phyloP scores from a whole-genome alignment of 2,329 filamentous ascomycete genomes.

The Aulographum hederae region DNA sequence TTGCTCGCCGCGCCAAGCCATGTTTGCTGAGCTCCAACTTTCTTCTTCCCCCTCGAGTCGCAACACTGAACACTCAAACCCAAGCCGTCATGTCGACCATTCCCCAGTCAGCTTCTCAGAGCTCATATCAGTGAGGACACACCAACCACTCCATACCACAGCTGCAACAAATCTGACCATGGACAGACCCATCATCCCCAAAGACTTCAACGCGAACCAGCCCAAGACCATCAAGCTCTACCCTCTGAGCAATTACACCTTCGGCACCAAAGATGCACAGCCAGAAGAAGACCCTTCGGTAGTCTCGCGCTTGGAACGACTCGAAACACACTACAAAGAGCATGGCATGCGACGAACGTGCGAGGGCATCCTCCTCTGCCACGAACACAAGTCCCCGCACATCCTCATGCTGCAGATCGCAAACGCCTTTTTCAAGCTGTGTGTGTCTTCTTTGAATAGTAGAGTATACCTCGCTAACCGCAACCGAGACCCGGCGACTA shows the following conservation, averaged over 20 bases:
- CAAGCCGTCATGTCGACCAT: neutral
- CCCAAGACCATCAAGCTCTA: slow-evolving; percentile 79
- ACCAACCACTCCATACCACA: too few species aligned
- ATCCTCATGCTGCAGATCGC: slow-evolving; percentile 98
- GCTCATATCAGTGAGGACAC: too few species aligned
- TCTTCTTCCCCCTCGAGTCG: too few species aligned
- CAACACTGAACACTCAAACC: too few species aligned
- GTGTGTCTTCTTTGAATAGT: slow-evolving; percentile 11
- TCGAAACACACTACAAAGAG: slow-evolving; percentile 85
- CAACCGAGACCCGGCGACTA: slow-evolving; percentile 65
- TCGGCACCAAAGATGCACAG: slow-evolving; percentile 95
- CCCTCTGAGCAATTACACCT: slow-evolving; percentile 95
- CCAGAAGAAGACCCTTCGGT: slow-evolving; percentile 96
- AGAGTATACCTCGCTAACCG: slow-evolving; percentile 1
- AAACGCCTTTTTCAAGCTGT: slow-evolving; percentile 97
- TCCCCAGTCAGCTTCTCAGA: neutral
- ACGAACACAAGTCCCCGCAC: slow-evolving; percentile 97
- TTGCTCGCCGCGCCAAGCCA: too few species aligned
- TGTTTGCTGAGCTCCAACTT: too few species aligned
- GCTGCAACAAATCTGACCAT: too few species aligned
- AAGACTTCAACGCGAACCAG: slow-evolving; percentile 76
- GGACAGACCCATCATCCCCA: slow-evolving; percentile 62
- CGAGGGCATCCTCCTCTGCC: slow-evolving; percentile 91
- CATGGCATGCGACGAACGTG: slow-evolving; percentile 96
- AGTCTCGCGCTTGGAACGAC: slow-evolving; percentile 71